Evolutionary conservation across 148 eudicot species (phyloP).

Genomic region (Heliosperma pusillum): DNA sequence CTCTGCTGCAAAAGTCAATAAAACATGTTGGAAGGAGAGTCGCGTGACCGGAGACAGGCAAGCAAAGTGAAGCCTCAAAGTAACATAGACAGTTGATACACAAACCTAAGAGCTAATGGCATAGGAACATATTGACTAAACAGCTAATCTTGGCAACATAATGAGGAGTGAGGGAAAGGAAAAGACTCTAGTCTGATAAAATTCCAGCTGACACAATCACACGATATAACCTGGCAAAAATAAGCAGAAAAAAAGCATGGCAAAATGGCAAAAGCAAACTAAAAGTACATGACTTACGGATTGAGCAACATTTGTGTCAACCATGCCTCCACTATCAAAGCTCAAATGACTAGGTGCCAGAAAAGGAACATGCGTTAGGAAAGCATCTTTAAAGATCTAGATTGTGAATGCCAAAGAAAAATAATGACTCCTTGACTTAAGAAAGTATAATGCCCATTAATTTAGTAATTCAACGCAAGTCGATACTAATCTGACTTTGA

Average conservation of each 20-base stretch:
- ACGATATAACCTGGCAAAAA: background rate
- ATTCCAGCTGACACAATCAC: background rate
- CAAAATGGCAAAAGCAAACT: background rate
- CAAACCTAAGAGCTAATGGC: background rate
- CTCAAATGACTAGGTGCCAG: slow-evolving; percentile 39
- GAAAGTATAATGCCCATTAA: background rate
- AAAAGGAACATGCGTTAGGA: slow-evolving; percentile 23
- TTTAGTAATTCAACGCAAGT: background rate
- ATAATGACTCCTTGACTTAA: background rate
- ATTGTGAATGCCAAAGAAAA: background rate
- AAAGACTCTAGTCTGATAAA: background rate
- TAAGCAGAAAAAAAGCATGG: background rate
- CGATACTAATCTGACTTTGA: background rate
- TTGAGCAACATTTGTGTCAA: slow-evolving; percentile 31
- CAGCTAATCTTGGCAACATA: background rate
- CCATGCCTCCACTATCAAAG: slow-evolving; percentile 44
- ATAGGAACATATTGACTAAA: background rate
- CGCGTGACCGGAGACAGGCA: background rate
- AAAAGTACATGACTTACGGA: slow-evolving; percentile 30
- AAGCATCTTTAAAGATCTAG: background rate
- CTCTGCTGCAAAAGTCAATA: background rate
- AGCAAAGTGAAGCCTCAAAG: background rate
- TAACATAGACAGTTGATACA: background rate
- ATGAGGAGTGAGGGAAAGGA: background rate
- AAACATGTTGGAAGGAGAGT: background rate